Base-by-base conservation (phyloP, 306 rosid genomes). In the Elaeagnus macrophylla region DNA sequence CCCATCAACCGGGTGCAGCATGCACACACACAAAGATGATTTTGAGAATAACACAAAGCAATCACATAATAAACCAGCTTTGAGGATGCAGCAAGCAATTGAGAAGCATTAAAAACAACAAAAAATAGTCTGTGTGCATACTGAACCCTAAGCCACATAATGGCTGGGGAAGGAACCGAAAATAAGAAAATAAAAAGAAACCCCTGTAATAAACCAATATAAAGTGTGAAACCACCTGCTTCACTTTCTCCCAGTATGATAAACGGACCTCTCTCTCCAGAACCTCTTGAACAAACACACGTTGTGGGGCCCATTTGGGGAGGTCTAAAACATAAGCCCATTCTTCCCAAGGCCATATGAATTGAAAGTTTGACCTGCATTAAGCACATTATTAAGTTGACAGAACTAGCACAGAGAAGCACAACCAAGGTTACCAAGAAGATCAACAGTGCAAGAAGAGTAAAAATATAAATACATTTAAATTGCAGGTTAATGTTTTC, bases 281-380 rank as follows among this genome's bases (percentile, higher is more conserved):
- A 74, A 93, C 95, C 71, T 93, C 99, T 79, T 87, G 96, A 61
- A 87, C 99, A 77, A 93, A 87, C 43, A 87, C 96, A 57, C 95
- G 96, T 52, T 93, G 99, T 16, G 99, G 99, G 39, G 99, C 99
- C 96, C 99, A 93, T 69, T 75, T 93, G 14, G 99, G 96, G 45
- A 93, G 95, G 56, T 93, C 96, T 54, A 93, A 55, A 63, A 87
- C 99, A 67, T 71, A 67, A 50, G 95, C 87, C 99, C 99, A 93
- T 78, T 93, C 99, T 71, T 87, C 95, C 99, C 99, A 93, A 32
- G 94, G 99, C 99, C 99, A 93, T 65, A 93, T 93, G 80, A 93
- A 93, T 79, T 93, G 96, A 52, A 93, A 93, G 69, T 93, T 93
- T 65, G 99, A 84, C 66, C 99, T 93, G 87, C 70, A 72, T 20